Evolutionary conservation across 2,329 filamentous ascomycete species (phyloP).

Genomic region (Diaporthe sp.): DNA sequence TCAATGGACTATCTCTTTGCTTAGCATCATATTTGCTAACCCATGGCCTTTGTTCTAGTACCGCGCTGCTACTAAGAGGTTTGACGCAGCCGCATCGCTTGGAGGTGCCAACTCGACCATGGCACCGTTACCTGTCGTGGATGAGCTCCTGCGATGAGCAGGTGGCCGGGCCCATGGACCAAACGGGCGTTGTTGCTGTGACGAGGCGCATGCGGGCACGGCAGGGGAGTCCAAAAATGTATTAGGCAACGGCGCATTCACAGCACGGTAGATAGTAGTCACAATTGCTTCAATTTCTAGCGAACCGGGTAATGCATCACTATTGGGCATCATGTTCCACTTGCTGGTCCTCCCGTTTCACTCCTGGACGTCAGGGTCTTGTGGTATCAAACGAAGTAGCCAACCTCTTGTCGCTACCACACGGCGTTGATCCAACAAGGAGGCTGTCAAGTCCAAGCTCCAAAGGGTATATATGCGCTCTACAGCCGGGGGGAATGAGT

Average conservation of each 20-base stretch:
- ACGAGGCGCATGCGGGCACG: neutral
- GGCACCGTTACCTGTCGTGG: conserved; percentile 18
- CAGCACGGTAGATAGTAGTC: neutral
- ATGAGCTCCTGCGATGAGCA: conserved; percentile 36
- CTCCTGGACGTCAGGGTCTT: neutral
- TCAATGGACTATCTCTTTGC: neutral
- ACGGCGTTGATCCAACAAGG: neutral
- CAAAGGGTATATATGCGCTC: too few species aligned
- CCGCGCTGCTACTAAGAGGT: conserved; percentile 48
- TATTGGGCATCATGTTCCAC: neutral
- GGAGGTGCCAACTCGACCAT: conserved; percentile 23
- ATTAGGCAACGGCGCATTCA: neutral
- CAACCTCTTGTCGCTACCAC: neutral
- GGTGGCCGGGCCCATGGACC: neutral
- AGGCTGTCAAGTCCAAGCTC: neutral
- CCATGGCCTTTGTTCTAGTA: conserved; percentile 47
- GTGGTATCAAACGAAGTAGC: neutral
- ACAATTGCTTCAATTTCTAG: neutral
- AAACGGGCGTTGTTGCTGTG: neutral
- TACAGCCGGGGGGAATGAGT: too few species aligned
- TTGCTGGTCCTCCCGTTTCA: neutral
- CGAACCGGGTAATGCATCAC: neutral
- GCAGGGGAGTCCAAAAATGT: conserved; percentile 5
- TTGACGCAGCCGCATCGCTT: conserved; percentile 35
- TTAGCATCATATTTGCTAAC: conserved; percentile 28